phyloP scores from a whole-genome alignment of 768 basidiomycete species.

The Termitomyces sp. region DNA sequence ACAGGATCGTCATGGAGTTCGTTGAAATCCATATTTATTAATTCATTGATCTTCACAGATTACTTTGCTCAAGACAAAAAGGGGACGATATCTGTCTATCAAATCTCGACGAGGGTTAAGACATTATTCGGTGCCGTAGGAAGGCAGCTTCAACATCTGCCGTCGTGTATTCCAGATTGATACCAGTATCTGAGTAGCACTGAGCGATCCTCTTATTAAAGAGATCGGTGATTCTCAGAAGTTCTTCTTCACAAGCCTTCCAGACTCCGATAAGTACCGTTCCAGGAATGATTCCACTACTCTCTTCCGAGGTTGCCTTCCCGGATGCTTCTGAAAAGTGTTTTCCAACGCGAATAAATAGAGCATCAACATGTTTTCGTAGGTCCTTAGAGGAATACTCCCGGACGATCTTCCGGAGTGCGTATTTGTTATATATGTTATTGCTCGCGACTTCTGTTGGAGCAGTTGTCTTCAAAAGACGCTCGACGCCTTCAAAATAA shows the following conservation, averaged over 20 bases:
- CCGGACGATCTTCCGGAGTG: conserved; percentile 80
- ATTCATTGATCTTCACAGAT: too few relatives aligned
- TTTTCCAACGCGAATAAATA: conserved; percentile 92
- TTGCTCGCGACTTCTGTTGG: conserved; percentile 73
- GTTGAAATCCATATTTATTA: too few relatives aligned
- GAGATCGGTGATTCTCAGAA: conserved; percentile 65
- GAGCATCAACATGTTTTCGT: conserved; percentile 78
- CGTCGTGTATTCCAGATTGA: conserved; percentile 67
- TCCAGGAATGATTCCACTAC: conserved; percentile 46
- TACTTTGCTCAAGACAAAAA: too few relatives aligned
- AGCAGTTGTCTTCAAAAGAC: conserved; percentile 75
- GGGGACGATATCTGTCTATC: not conserved
- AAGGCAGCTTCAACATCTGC: conserved; percentile 78
- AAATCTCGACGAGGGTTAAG: not conserved
- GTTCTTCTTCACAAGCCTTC: conserved; percentile 85
- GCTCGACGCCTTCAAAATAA: conserved; percentile 90
- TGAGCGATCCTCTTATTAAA: conserved; percentile 66
- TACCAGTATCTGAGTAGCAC: conserved; percentile 73
- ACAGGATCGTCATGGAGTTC: too few relatives aligned
- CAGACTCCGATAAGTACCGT: conserved; percentile 80
- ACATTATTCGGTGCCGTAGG: conserved; percentile 48
- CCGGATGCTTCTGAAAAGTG: conserved; percentile 86
- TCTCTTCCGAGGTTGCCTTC: conserved; percentile 53
- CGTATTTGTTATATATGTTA: conserved; percentile 65
- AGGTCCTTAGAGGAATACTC: conserved; percentile 87